Evolutionary conservation across 495 filamentous ascomycete species (phyloP).

Genomic region (Hyphodiscus hymeniophilus): DNA sequence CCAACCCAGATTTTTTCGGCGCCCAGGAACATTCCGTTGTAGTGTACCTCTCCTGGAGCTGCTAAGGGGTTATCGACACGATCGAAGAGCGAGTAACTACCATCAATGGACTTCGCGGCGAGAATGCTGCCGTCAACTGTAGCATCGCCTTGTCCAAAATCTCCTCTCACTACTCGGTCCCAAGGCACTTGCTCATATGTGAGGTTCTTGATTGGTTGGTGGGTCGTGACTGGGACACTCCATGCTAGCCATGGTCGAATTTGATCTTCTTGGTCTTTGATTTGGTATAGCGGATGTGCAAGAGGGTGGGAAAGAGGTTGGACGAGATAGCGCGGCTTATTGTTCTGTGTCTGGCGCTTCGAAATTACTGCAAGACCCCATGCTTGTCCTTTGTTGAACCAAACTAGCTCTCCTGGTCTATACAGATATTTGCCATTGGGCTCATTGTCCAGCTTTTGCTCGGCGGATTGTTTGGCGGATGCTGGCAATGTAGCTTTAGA

Average conservation of each 20-base stretch:
- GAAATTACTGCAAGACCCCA: slow-evolving; percentile 50
- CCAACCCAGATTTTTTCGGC: slow-evolving; percentile 56
- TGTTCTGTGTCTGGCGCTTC: slow-evolving; percentile 21
- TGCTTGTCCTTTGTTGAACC: slow-evolving; percentile 45
- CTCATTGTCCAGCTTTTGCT: slow-evolving; percentile 23
- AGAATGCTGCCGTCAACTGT: slow-evolving; percentile 56
- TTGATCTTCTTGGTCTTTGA: slow-evolving; percentile 29
- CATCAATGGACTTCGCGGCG: slow-evolving; percentile 48
- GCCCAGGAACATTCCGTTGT: slow-evolving; percentile 52
- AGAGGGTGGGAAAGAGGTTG: slow-evolving; percentile 46
- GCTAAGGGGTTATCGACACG: slow-evolving; percentile 29
- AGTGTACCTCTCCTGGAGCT: slow-evolving; percentile 20
- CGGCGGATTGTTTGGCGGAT: slow-evolving; percentile 14
- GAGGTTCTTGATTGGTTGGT: slow-evolving; percentile 20
- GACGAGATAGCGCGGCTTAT: slow-evolving; percentile 32
- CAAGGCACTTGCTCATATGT: slow-evolving; percentile 45
- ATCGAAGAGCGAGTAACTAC: slow-evolving; percentile 45
- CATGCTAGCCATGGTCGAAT: slow-evolving; percentile 57
- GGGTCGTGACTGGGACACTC: slow-evolving; percentile 40
- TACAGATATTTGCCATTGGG: slow-evolving; percentile 37
- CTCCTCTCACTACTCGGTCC: slow-evolving; percentile 32
- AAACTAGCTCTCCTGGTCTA: slow-evolving; percentile 50
- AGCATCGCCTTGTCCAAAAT: slow-evolving; percentile 32
- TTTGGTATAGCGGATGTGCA: slow-evolving; percentile 24
- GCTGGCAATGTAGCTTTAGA: background rate